Percentiles rank a stretch among this genome's conserved stretches.
Conservation (phyloP, 208 protist species). For the Naegleria gruberi region DNA sequence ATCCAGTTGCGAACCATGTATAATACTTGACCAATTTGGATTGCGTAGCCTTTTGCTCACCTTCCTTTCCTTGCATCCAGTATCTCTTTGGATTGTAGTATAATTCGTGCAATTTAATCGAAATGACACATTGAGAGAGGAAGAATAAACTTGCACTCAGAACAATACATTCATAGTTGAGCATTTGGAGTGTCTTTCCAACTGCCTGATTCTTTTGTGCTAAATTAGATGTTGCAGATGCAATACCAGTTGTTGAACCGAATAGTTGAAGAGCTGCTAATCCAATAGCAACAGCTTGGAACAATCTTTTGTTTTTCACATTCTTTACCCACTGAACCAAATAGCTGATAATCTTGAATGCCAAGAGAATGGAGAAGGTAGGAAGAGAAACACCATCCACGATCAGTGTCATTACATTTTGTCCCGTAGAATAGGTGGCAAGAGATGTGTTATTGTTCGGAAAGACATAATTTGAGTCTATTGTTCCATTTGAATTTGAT, state of each 20-base stretch:
- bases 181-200: neutral
- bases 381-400: neutral
- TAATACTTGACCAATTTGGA: neutral
- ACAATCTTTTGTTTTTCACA: neutral
- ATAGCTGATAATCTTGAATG: neutral
- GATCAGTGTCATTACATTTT: neutral
- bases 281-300: neutral
- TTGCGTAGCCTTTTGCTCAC: neutral
- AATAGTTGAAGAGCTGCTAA: neutral
- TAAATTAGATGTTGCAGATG: neutral
- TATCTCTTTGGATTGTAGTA: neutral
- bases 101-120: neutral
- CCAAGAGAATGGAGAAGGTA: neutral
- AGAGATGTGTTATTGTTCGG: neutral
- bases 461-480: too few species aligned
- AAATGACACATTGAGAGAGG: neutral
- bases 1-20: neutral
- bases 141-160: neutral
- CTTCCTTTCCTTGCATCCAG: neutral
- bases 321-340: neutral
- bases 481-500: too few species aligned
- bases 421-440: neutral
- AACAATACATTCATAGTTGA: neutral
- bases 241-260: neutral
- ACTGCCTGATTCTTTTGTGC: neutral